phyloP scores from a whole-genome alignment of 2,329 filamentous ascomycete species.

The Ilyonectria robusta region DNA sequence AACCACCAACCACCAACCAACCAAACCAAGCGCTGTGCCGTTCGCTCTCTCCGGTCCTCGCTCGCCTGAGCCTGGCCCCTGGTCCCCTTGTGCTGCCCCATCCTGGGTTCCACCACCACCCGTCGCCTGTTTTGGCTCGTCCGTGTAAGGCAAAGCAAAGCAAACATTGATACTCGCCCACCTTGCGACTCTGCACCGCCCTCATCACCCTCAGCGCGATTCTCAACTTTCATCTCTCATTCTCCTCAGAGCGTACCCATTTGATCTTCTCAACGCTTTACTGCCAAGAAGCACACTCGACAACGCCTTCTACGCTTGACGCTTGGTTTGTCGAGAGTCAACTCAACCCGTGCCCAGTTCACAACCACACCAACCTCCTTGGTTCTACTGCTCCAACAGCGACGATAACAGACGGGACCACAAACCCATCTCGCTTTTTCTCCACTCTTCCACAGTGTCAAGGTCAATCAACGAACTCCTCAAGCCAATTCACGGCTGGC shows the following conservation, averaged over 20 bases:
- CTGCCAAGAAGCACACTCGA: background rate
- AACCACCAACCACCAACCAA: background rate
- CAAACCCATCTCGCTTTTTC: background rate
- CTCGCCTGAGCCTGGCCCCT: slow-evolving; percentile 23
- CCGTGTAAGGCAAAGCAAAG: slow-evolving; percentile 49
- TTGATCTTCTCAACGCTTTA: background rate
- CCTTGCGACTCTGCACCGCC: slow-evolving; percentile 31
- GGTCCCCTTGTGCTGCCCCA: slow-evolving; percentile 42
- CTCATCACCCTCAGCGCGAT: slow-evolving; percentile 11
- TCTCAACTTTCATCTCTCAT: slow-evolving; percentile 19
- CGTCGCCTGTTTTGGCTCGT: slow-evolving; percentile 44
- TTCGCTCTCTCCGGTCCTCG: slow-evolving; percentile 9
- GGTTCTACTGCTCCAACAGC: background rate
- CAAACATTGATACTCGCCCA: slow-evolving; percentile 43
- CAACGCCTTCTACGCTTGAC: background rate
- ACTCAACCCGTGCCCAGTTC: background rate
- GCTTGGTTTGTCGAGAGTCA: slow-evolving; percentile 6
- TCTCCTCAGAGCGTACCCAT: slow-evolving; percentile 2
- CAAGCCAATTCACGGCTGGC: slow-evolving; percentile 32
- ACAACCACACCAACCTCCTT: slow-evolving; percentile 6
- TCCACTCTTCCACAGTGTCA: slow-evolving; percentile 12
- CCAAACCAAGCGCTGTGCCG: background rate
- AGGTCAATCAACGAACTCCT: slow-evolving; percentile 20
- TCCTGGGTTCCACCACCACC: slow-evolving; percentile 44
- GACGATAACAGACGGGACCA: background rate